Evolutionary conservation across 306 rosid species (phyloP).

Genomic region (Gastrolobium villosum): DNA sequence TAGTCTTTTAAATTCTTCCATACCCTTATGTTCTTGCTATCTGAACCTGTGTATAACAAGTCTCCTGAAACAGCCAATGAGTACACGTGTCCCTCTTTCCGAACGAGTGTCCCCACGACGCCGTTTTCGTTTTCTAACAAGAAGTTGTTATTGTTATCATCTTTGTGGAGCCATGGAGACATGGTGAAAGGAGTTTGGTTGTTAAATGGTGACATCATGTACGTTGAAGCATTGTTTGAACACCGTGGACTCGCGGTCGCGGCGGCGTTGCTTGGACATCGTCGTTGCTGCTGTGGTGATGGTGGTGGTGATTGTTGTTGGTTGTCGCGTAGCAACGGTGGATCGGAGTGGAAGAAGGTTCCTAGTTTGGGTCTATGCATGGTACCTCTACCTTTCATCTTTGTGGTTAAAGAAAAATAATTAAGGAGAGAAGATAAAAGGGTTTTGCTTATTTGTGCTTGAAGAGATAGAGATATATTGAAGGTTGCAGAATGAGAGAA

Average conservation of each 20-base stretch:
- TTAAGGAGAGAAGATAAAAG: background rate
- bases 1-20: slow-evolving; percentile 73
- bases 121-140: slow-evolving; percentile 39
- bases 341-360: slow-evolving; percentile 57
- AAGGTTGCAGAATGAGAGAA: no score
- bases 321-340: background rate
- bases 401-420: background rate
- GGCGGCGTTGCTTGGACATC: slow-evolving; percentile 19
- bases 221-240: slow-evolving; percentile 58
- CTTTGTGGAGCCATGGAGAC: slow-evolving; percentile 68
- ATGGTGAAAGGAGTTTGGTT: slow-evolving; percentile 58
- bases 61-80: slow-evolving; percentile 71
- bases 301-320: no score
- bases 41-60: slow-evolving; percentile 78
- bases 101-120: slow-evolving; percentile 60
- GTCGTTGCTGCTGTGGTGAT: background rate
- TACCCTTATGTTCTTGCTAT: slow-evolving; percentile 75
- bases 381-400: slow-evolving; percentile 27
- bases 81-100: slow-evolving; percentile 79
- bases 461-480: no score
- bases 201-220: slow-evolving; percentile 68
- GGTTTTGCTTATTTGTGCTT: no score
- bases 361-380: slow-evolving; percentile 57
- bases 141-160: background rate
- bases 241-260: no score